phyloP scores from a whole-genome alignment of 306 rosid genomes.

The Rosa persica region DNA sequence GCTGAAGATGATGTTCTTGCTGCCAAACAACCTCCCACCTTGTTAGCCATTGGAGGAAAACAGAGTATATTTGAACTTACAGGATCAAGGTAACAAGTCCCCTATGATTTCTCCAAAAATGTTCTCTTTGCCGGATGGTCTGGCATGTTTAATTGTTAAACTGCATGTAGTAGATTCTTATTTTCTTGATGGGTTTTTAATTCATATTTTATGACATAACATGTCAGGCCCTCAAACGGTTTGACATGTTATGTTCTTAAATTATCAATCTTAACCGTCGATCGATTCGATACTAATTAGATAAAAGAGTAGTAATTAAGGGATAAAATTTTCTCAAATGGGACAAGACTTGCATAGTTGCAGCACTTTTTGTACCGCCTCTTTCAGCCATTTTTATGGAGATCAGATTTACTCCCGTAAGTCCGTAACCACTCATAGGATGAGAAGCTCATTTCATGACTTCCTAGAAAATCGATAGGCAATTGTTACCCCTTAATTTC shows the following conservation, averaged over 20 bases:
- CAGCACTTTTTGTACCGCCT: no score
- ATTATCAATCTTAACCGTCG: background rate
- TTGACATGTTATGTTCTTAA: background rate
- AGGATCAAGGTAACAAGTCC: constrained; percentile 38
- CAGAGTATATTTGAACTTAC: constrained; percentile 43
- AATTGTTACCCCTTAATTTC: background rate
- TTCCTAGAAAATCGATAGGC: background rate
- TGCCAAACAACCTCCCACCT: constrained; percentile 43
- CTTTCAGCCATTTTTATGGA: no score
- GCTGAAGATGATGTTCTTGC: constrained; percentile 42
- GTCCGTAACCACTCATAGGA: no score
- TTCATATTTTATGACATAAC: background rate
- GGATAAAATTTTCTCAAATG: background rate
- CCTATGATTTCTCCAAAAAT: background rate
- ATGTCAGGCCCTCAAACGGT: no score
- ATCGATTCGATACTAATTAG: background rate
- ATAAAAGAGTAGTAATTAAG: background rate
- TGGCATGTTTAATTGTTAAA: background rate
- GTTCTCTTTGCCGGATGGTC: background rate
- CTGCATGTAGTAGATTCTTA: no score
- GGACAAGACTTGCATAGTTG: no score
- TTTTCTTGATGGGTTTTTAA: no score
- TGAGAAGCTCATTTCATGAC: background rate
- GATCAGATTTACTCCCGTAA: no score
- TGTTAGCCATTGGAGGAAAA: constrained; percentile 35